Evolutionary conservation across 495 filamentous ascomycete species (phyloP), one percentile per base, ranked within the genome.

Genomic region (Penicillium cinerascens): DNA sequence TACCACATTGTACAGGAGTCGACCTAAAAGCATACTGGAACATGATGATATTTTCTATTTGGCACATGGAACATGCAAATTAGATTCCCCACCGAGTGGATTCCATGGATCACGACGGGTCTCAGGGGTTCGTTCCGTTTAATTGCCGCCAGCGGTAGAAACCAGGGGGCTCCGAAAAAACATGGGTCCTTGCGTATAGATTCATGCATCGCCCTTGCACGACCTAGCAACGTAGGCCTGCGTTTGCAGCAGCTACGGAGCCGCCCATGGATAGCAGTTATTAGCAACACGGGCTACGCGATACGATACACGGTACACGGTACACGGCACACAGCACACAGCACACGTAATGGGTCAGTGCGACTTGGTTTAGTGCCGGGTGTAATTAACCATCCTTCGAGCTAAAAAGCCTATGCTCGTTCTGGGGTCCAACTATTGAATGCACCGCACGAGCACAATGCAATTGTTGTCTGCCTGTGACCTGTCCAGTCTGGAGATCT

Each of bases 71-170:
- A 10, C 18, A 11, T 37, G 48, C 1, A 56, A 59, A 60, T 49
- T 52, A 43, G 44, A 46, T 45, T 59, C 62, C 53, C 62, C 59
- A 65, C 59, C 18, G 5, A 36, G 61, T 65, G 59, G 61, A 50
- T 42, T 42, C 22, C 33, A 20, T 18, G 46, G 44, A 42, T 51
- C 42, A 37, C 35, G 21, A 44, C 45, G 53, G 53, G 52, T 55
- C 53, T 65, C 63, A 66, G 63, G 63, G 63, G 63, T 66, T 65
- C 59, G 57, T 52, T 49, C 49, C 47, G 26, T 11, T 38, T 25
- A 17, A 49, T 33, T 16, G 42, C 15, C 3, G 15, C 4, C 26
- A 8, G 17, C 11, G 20, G 22, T 47, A 22, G 17, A 15, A 23
- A 18, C 4, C 37, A 26, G 22, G 15, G n/a, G 4, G 23, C 40